Conservation (phyloP, 2,329 filamentous ascomycete genomes). For the Verticillium tricorpus region DNA sequence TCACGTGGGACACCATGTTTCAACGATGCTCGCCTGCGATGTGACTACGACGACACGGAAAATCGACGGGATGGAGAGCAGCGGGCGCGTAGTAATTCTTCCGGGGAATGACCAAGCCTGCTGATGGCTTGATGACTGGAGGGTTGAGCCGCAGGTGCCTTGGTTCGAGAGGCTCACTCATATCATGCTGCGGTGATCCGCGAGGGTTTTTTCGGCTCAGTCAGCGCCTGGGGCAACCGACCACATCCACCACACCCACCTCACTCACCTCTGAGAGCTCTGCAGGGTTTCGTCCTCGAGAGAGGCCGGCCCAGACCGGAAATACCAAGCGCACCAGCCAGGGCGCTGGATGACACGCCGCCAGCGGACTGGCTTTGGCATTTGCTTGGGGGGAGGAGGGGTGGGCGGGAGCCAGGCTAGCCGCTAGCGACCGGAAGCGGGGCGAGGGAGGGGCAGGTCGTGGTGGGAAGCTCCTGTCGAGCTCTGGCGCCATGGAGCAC, state of each 20-base stretch:
- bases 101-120: neutral
- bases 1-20: neutral
- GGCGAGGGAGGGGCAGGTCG: too few species aligned
- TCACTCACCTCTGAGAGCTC: too few species aligned
- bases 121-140: neutral
- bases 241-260: too few species aligned
- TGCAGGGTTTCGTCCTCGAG: neutral
- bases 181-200: neutral
- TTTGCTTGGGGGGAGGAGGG: too few species aligned
- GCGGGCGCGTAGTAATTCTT: neutral
- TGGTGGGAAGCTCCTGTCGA: neutral
- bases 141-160: neutral
- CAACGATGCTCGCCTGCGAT: neutral
- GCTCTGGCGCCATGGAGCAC: neutral
- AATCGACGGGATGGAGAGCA: neutral
- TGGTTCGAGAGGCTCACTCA: too few species aligned
- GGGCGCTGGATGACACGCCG: neutral
- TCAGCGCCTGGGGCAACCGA: neutral
- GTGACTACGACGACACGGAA: neutral
- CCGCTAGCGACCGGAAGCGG: neutral
- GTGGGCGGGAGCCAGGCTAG: too few species aligned
- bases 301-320: neutral
- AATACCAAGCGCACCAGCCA: neutral
- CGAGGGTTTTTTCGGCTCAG: neutral
- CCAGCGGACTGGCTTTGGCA: neutral